Base-by-base conservation (phyloP, 331 rosid genomes). In the Malus hybrid region DNA sequence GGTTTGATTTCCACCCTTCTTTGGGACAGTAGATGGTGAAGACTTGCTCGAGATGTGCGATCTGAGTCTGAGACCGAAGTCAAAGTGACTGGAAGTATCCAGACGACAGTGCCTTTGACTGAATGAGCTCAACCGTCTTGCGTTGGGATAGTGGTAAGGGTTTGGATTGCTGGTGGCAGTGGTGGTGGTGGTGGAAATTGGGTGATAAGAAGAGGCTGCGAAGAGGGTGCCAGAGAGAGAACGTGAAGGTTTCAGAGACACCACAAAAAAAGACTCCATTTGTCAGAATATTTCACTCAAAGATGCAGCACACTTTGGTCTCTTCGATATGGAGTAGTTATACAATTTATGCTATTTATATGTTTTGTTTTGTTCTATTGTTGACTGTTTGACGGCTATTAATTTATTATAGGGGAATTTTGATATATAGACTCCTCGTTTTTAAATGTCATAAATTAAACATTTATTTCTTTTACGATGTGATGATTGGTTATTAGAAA, bases 21-120 rank as follows among this genome's bases (percentile, higher is more conserved):
- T 67, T 13, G 85, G 46, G 34, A 9, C 34, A 9, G 19, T 20
- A 13, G 65, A 27, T 11, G 65, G 10, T 10, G 88, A 85, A 31
- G 90, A 63, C 34, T 83, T 66, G 7, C 88, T 80, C 28, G 90
- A 90, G 15, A 89, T 42, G 77, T 65, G 74, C 16, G 73, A 72
- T 67, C 85, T 72, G 69, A 60, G 71, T 36, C 36, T 78, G 69
- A 19, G 64, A 70, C 19, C 63, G 78, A 81, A 73, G 24, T 77
- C 33, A 80, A 50, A 79, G 57, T 24, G 64, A 36, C 68, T 42
- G 39, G 59, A 54, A 66, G 31, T 60, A 75, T 39, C 46, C 46
- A 2, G 56, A 15, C 72, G 70, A 70, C 67, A 12, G 67, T 13
- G 36, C 13, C 52, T n/a, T 29, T 2, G 75, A 33, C 24, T 22